A percentile compares a stretch with the other conserved stretches of the same genome.
Evolutionary conservation across 2,329 filamentous ascomycete genomes (phyloP).

Genomic region (Colletotrichum zoysiae): DNA sequence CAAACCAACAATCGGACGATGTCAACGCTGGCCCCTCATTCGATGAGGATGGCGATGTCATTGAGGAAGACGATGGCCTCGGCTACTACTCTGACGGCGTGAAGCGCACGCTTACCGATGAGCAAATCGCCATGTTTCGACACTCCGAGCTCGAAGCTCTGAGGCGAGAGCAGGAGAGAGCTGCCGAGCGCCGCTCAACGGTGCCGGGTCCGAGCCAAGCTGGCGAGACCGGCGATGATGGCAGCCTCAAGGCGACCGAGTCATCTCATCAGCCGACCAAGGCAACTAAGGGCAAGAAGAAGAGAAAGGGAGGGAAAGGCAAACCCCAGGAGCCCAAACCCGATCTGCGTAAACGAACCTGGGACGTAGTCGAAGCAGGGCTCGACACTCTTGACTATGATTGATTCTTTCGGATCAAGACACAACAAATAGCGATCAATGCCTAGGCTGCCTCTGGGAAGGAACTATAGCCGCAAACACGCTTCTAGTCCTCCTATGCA

Average conservation of each 20-base stretch:
- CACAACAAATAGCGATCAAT: background rate
- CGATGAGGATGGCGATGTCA: constrained; percentile 48
- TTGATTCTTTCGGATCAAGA: constrained; percentile 41
- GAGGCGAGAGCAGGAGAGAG: constrained; percentile 54
- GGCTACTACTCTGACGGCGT: constrained; percentile 90
- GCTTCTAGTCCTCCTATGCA: background rate
- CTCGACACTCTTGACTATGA: constrained; percentile 73
- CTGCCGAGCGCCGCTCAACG: constrained; percentile 39
- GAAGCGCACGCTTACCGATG: constrained; percentile 90
- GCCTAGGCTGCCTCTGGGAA: background rate
- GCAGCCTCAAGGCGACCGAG: constrained; percentile 32
- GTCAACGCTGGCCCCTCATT: constrained; percentile 44
- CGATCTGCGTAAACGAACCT: constrained; percentile 74
- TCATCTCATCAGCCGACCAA: constrained; percentile 34
- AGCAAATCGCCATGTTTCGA: constrained; percentile 90
- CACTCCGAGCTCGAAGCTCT: constrained; percentile 87
- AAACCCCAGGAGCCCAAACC: constrained; percentile 64
- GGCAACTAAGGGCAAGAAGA: constrained; percentile 52
- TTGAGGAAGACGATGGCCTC: constrained; percentile 73
- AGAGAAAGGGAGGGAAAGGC: constrained; percentile 54
- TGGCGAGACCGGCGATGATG: constrained; percentile 51
- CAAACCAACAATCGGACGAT: constrained; percentile 44
- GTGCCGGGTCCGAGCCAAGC: constrained; percentile 42
- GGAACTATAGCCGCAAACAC: background rate
- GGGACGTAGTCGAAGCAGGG: constrained; percentile 74